These are phyloP conservation scores for Penicillium mononematosum DNA, from an alignment of 495 filamentous ascomycete genomes.

Conservation along the genomic window DNA sequence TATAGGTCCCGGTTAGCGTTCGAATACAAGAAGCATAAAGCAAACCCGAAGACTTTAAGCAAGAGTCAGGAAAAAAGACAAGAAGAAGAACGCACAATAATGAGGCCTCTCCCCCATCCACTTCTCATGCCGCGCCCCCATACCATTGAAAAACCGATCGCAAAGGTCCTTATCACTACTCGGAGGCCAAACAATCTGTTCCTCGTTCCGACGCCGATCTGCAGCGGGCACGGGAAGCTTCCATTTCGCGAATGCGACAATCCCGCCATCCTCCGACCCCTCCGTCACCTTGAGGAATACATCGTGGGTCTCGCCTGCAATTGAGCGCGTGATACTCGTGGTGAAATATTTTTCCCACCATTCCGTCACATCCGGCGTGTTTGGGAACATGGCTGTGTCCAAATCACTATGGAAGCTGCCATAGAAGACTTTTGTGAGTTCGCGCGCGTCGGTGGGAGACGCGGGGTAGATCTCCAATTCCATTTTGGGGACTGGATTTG, in stretches of 20 bases:
- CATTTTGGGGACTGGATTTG: conserved; percentile 14
- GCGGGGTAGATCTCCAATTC: conserved; percentile 18
- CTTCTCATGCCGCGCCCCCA: conserved; percentile 18
- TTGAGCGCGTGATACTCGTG: conserved; percentile 1
- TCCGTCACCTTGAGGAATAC: conserved; percentile 22
- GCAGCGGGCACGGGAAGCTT: conserved; percentile 10
- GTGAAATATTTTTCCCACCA: conserved; percentile 20
- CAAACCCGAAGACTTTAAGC: neutral
- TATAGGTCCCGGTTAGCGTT: conserved; percentile 5
- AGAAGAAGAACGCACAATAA: conserved; percentile 28
- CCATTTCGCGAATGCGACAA: conserved; percentile 32
- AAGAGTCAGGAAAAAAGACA: neutral
- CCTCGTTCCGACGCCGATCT: conserved; percentile 15
- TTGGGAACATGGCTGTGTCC: conserved; percentile 29
- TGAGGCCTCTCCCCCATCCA: conserved; percentile 27
- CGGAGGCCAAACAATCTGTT: conserved; percentile 16
- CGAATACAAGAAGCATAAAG: neutral
- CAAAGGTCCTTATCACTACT: conserved; percentile 23
- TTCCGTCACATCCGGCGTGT: conserved; percentile 21
- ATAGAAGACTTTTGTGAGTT: conserved; percentile 23
- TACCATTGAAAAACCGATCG: conserved; percentile 25
- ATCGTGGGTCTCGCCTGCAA: conserved; percentile 2
- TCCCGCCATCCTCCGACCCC: conserved; percentile 8
- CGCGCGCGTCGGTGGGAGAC: conserved; percentile 16
- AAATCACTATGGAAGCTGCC: conserved; percentile 24